These are phyloP conservation scores for Globisporangium megalacanthum DNA, from an alignment of 352 stramenopile species.

Conservation along the genomic window DNA sequence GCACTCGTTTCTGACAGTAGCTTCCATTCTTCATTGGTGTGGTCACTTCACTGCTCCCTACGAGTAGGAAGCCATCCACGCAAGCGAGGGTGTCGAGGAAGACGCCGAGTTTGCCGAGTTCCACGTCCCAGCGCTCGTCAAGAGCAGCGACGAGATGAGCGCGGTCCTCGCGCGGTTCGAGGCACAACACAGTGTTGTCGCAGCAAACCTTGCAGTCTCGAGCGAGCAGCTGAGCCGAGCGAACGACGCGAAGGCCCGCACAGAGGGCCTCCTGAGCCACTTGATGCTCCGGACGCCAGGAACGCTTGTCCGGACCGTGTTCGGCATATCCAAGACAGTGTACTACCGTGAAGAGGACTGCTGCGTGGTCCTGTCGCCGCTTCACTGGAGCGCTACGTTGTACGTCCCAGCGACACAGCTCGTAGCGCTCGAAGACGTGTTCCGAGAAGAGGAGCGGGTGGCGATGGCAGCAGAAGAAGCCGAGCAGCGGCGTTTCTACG, in stretches of 20 bases:
- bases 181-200: constrained; percentile 21
- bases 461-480: constrained; percentile 47
- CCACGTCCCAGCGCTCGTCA: constrained; percentile 53
- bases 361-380: constrained; percentile 35
- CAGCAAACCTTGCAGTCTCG: constrained; percentile 8
- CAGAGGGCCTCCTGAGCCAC: constrained; percentile 23
- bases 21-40: too few species aligned
- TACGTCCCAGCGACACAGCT: constrained; percentile 43
- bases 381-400: constrained; percentile 49
- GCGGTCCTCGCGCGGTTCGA: constrained; percentile 31
- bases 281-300: constrained; percentile 37
- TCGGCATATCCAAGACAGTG: constrained; percentile 35
- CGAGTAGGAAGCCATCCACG: constrained; percentile 32
- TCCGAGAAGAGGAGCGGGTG: constrained; percentile 37
- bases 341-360: constrained; percentile 52
- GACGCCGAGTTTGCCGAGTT: constrained; percentile 72
- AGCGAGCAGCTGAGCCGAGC: constrained; percentile 19
- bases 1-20: too few species aligned
- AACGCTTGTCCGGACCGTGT: constrained; percentile 38
- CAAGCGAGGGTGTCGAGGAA: constrained; percentile 67
- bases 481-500: constrained; percentile 15
- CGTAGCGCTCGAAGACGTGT: constrained; percentile 31
- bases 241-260: constrained; percentile 11
- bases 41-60: too few species aligned
- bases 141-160: constrained; percentile 54